Evolutionary conservation across 1,139 yeast genomes (phyloP), one percentile per base, ranked within the genome.

Genomic region (Hansenula lynferdii): DNA sequence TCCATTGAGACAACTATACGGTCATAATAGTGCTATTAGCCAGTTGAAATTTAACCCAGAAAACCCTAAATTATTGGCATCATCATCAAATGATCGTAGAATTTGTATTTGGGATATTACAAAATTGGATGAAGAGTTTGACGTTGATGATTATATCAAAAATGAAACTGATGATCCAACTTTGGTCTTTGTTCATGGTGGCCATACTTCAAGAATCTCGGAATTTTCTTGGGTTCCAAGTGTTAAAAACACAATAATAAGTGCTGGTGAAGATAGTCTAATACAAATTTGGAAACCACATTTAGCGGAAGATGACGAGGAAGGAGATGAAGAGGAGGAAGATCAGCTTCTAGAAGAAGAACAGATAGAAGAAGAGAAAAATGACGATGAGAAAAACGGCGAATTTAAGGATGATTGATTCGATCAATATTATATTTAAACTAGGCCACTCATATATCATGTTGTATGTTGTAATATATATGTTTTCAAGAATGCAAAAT

Each of bases 231-330:
- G 96, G 95, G 78, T 85, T 34, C 74, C 77, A 2, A 77, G 74
- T 41, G 75, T 78, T 42, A 76, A 77, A n/a, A 80, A 85, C 77
- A 72, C 84, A 54, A 49, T 85, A 21, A 83, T 87, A 5, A 77
- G 85, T 56, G 89, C 84, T 12, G 82, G 85, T 5, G 89, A 82
- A 51, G 96, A 87, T 56, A 84, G 83, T 51, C 72, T 86, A 22
- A 61, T 87, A 29, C 95, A 87, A 48, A 65, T 86, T 5, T 87
- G 95, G 94, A 75, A 75, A 50, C 85, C 85, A 59, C 57, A 67
- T 66, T 28, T 74, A 58, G 76, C 67, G 21, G 77, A 69, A 23
- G 69, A 63, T 15, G 60, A 56, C 4, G 64, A 59, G 8, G 66
- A 61, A 8, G 69, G 62, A 16, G 66, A 62, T 10, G 64, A 62